Conservation (phyloP, 192 early-diverging fungal genomes). For the Umbelopsis isabellina region DNA sequence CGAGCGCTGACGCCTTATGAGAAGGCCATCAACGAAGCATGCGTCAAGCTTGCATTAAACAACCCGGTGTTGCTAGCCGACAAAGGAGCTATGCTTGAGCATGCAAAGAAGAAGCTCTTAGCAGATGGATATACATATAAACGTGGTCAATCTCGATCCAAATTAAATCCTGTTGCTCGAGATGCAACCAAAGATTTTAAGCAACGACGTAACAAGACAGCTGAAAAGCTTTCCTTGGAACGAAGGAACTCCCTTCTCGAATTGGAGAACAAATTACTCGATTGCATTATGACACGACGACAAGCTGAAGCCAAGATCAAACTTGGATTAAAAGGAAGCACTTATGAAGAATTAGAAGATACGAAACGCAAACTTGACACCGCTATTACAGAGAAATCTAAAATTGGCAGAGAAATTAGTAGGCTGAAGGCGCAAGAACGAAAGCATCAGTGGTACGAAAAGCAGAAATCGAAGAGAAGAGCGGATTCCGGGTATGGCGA, state of each 20-base stretch:
- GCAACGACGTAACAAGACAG: constrained; percentile 48
- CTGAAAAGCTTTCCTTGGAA: constrained; percentile 36
- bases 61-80: constrained; percentile 48
- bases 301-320: constrained; percentile 4
- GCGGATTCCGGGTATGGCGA: constrained; percentile 18
- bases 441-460: constrained; percentile 65
- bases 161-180: constrained; percentile 46
- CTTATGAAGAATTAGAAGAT: not conserved
- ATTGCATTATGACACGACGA: not conserved
- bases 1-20: constrained; percentile 57
- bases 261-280: constrained; percentile 38
- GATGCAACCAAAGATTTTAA: constrained; percentile 38
- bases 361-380: not conserved
- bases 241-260: constrained; percentile 40
- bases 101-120: constrained; percentile 53
- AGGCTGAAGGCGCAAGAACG: constrained; percentile 55
- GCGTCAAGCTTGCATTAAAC: constrained; percentile 47
- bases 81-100: constrained; percentile 50
- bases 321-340: not conserved
- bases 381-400: not conserved
- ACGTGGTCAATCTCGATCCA: constrained; percentile 59
- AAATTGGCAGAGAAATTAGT: constrained; percentile 17
- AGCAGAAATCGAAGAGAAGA: constrained; percentile 42
- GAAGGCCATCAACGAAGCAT: constrained; percentile 55
- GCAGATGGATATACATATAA: constrained; percentile 58